These are phyloP conservation scores for Aspergillus novoparasiticus DNA, from an alignment of 2,329 filamentous ascomycete species.

Conservation along the genomic window DNA sequence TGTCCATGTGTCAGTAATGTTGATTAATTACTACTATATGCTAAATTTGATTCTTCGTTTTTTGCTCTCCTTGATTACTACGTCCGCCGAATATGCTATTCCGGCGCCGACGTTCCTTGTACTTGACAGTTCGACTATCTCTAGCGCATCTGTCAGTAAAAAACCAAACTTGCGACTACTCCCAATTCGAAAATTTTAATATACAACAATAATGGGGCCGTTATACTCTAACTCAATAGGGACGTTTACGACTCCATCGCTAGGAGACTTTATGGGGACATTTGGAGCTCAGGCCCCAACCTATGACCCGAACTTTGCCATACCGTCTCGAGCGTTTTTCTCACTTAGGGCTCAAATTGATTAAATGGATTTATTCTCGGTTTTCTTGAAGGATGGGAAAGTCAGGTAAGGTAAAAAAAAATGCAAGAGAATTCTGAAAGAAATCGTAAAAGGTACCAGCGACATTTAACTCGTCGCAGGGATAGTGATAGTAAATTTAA, in stretches of 20 bases:
- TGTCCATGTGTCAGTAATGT: not conserved
- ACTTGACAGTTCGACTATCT: not conserved
- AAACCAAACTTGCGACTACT: not conserved
- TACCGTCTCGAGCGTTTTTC: not conserved
- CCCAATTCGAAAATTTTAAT: not conserved
- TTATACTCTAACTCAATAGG: slow-evolving; percentile 6
- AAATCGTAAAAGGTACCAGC: not conserved
- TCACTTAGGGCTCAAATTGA: not conserved
- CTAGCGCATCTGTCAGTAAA: not conserved
- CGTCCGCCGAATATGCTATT: not conserved
- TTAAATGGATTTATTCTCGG: not conserved
- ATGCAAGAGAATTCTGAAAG: not conserved
- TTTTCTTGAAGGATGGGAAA: not conserved
- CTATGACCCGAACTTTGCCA: slow-evolving; percentile 2
- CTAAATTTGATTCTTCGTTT: not conserved
- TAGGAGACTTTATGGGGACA: not conserved
- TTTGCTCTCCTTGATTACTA: not conserved
- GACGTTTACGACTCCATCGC: not conserved
- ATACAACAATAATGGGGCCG: slow-evolving; percentile 2
- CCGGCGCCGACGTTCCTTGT: not conserved
- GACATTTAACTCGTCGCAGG: not conserved
- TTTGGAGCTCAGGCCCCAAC: slow-evolving; percentile 21
- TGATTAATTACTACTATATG: not conserved
- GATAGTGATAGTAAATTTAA: not conserved
- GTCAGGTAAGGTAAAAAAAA: not conserved